Conservation (phyloP, 148 eudicot genomes). For the Rhododendron kiyosumense region DNA sequence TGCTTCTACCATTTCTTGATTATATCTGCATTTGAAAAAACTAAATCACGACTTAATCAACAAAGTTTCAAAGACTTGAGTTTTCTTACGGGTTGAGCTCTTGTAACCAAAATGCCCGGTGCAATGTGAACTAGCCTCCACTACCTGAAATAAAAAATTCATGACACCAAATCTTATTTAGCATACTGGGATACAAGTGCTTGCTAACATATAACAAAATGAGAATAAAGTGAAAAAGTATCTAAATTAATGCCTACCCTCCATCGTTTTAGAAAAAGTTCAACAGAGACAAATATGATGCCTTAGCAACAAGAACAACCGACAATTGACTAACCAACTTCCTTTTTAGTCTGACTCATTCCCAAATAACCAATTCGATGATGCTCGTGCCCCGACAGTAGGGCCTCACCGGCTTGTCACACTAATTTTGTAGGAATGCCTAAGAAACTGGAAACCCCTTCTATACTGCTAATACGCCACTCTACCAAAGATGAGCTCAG, state of each 20-base stretch:
- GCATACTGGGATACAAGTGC: neutral
- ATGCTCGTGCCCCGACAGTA: neutral
- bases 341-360: neutral
- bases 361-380: neutral
- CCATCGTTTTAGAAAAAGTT: neutral
- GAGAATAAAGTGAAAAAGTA: neutral
- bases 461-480: neutral
- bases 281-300: neutral
- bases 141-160: slow-evolving; percentile 39
- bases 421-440: neutral
- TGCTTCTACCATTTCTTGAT: neutral
- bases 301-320: neutral
- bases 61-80: neutral
- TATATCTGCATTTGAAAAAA: too few species aligned
- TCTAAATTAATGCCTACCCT: neutral
- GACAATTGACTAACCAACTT: neutral
- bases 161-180: neutral
- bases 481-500: neutral
- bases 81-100: slow-evolving; percentile 51
- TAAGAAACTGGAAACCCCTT: neutral
- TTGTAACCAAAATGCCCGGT: slow-evolving; percentile 56
- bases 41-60: neutral
- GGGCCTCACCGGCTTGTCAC: neutral
- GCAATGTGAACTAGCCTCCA: slow-evolving; percentile 63
- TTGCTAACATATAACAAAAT: neutral